Base-by-base conservation (phyloP, 2,329 filamentous ascomycete species). In the Phoma sp. region DNA sequence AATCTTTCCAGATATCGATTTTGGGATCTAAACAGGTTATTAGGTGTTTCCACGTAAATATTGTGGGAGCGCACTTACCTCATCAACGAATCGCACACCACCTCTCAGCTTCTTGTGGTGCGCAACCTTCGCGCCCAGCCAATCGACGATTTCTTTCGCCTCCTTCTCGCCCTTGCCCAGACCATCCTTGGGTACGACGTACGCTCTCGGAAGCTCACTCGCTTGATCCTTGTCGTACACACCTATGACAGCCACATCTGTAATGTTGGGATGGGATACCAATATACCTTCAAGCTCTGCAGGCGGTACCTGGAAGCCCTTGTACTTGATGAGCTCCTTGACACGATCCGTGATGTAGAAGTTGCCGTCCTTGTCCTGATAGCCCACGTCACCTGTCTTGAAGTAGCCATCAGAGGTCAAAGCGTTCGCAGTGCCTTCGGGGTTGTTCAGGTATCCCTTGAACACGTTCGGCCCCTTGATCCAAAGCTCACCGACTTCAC, bases 311-410 rank as follows among this genome's bases (percentile, higher is more conserved):
- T 81, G 79, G 63, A 81, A 81, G 25, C 77, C 74, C 43, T 77
- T 77, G 66, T 76, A 77, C 59, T 77, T 77, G 64, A 77, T 77
- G 45, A 77, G 63, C 51, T 77, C 75, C 60, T 77, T 77, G 46
- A 77, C 72, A 6, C 92, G 88, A 71, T 97, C 93, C 1, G 93
- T 96, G 71, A 96, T 94, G 79, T 88, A 96, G 68, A 96, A 91
- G 70, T 96, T 91, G 27, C 90, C 90, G 44, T 90, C 82, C 40
- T 83, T 78, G 69, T 96, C 91, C 67, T 90, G 85, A 61, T 90
- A 87, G 4, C 91, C 90, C 24, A 96, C 87, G 68, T 97, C 93
- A 2, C 93, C 93, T 0, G 93, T 96, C 75, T 88, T 93, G 82
- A 96, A 96, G 80, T 87, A 97, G 1, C 91, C 91, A 61, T 96